phyloP scores from a whole-genome alignment of 306 rosid genomes.

The Gleditsia sinensis region DNA sequence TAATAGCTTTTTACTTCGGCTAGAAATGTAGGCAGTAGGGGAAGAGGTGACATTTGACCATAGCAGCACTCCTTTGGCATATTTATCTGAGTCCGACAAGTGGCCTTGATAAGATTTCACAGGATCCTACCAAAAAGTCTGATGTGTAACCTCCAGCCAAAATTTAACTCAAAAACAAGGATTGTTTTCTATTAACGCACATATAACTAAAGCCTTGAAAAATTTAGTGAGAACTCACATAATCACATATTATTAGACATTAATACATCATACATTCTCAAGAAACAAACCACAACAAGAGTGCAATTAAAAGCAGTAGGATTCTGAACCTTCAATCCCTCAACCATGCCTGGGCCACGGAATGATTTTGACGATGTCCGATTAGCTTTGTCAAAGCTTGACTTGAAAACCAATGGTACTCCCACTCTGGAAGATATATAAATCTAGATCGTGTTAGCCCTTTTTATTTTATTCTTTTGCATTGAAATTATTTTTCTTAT shows the following conservation, averaged over 20 bases:
- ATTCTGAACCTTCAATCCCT: constrained; percentile 79
- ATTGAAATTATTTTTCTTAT: not conserved
- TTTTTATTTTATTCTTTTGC: not conserved
- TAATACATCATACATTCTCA: constrained; percentile 24
- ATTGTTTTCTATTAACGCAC: not conserved
- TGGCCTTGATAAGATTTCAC: constrained; percentile 20
- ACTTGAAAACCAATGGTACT: constrained; percentile 88
- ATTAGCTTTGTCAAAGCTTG: constrained; percentile 98
- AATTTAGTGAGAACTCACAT: not conserved
- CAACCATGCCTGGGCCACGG: constrained; percentile 90
- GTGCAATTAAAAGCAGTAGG: constrained; percentile 20
- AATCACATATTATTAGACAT: constrained; percentile 8
- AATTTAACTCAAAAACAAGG: constrained; percentile 24
- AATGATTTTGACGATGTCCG: constrained; percentile 94
- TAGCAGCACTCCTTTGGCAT: constrained; percentile 7
- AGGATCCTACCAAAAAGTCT: constrained; percentile 20
- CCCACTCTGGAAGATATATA: constrained; percentile 68
- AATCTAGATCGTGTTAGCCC: constrained; percentile 13
- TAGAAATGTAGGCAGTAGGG: not conserved
- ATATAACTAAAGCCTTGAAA: not conserved
- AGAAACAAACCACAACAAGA: constrained; percentile 25
- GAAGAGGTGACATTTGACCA: constrained; percentile 16
- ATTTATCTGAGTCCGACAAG: constrained; percentile 9
- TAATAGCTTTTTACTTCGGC: not conserved
- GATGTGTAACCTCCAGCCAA: constrained; percentile 19